Base-by-base conservation (phyloP, 106 monocot genomes). In the Narthecium ossifragum region DNA sequence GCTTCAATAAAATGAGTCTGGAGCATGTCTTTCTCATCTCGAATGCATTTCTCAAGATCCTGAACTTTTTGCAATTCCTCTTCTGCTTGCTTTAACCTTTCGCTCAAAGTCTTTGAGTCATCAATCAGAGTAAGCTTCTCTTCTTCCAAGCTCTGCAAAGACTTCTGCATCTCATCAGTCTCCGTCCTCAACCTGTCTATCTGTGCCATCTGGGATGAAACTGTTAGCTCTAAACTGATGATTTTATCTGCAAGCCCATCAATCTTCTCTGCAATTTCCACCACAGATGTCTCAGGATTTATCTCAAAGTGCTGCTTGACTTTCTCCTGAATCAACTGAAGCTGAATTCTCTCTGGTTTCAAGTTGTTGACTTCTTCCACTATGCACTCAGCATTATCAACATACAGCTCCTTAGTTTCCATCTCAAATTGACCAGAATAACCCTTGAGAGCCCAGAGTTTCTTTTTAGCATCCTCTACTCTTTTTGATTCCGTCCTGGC, bases 261-360 rank as follows among this genome's bases (percentile, higher is more conserved):
- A 21, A 91, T 80, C 59, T 77, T 79, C 48, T 79, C 70, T 0
- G 70, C 76, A 12, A 76, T 31, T 20, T 70, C 69, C 62, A 52
- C 37, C 10, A 64, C 59, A 13, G 34, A 51, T 14, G 60, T 52
- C 15, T 53, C 59, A 21, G 64, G 46, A 51, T 45, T 64, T 31
- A 8, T 59, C 50, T 70, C 26, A 49, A 70, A 64, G 15, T 59
- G 63, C 55, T 53, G 21, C 57, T 63, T 64, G 20, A 70, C 59
- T 58, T 76, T 70, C 36, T 64, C 70, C 31, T 34, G 64, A 28
- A 70, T 23, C 3, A n/a, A 50, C 13, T 52, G 63, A 25, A 76
- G n/a, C 12, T 64, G 57, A 27, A 68, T 23, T 56, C 39, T 68
- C 68, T 62, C 62, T 20, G 36, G 34, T 20, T 62, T 62, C 29